Conservation (phyloP, 2,329 filamentous ascomycete genomes). For the Karstenula rhodostoma region DNA sequence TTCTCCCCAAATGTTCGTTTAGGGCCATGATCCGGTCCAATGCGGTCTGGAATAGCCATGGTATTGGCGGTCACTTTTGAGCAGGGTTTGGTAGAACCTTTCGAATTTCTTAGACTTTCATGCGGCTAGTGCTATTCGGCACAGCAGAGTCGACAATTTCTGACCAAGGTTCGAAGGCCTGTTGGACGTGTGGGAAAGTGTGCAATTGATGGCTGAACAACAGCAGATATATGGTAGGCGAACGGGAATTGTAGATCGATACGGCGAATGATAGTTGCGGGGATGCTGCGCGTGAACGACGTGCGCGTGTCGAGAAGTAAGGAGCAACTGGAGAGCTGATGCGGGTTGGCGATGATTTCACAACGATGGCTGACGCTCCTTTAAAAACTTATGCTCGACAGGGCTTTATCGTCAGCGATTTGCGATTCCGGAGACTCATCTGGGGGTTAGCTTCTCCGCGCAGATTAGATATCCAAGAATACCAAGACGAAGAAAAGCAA, state of each 20-base stretch:
- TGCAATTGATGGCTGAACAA: conserved; percentile 29
- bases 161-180: conserved; percentile 22
- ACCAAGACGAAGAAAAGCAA: neutral
- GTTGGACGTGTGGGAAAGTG: conserved; percentile 21
- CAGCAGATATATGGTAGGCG: conserved; percentile 18
- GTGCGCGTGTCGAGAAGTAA: conserved; percentile 5
- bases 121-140: conserved; percentile 14
- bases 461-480: neutral
- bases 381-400: conserved; percentile 20
- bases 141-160: conserved; percentile 17
- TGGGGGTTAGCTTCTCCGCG: conserved; percentile 1
- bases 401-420: conserved; percentile 26
- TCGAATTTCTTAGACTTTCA: conserved; percentile 26
- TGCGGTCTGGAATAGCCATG: conserved; percentile 55
- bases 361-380: conserved; percentile 11
- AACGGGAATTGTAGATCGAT: conserved; percentile 11
- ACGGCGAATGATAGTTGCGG: conserved; percentile 24
- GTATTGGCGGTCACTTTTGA: conserved; percentile 35
- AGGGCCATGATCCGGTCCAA: conserved; percentile 52
- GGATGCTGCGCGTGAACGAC: conserved; percentile 25
- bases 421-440: conserved; percentile 3
- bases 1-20: conserved; percentile 54
- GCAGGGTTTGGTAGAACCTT: conserved; percentile 39
- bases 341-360: conserved; percentile 19
- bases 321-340: conserved; percentile 15